Evolutionary conservation across 495 filamentous ascomycete genomes (phyloP), one percentile per base, ranked within the genome.

Genomic region (Xylaria grammica): DNA sequence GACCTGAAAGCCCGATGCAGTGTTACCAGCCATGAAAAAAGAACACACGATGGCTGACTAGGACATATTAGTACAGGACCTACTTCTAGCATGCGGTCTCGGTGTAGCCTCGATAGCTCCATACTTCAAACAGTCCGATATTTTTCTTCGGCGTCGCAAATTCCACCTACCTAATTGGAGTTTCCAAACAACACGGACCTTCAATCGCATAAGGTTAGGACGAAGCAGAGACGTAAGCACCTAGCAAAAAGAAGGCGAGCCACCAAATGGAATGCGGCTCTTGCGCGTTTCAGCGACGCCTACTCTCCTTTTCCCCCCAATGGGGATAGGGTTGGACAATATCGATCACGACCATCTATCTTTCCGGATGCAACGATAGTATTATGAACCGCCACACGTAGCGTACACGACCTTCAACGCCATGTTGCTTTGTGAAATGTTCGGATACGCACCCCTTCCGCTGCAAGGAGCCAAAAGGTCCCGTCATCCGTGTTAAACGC

Each of bases 151-250:
- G 56, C 24, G 42, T 1, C 10, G 29, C 26, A 34, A 4, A 34
- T 59, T 48, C 56, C 40, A 48, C 29, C 40, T 58, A 58, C 54
- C 54, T 11, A 44, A 58, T 58, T 13, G 26, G 54, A 58, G 29
- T 20, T 9, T 56, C 54, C 11, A 58, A 58, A 58, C 54, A 4
- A 19, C 4, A 7, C 17, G 17, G 17, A 5, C 22, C 1, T 45
- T 17, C 4, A 7, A 36, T 40, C 3, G 32, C 32, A 44, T 40
- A 2, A 30, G 26, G 50, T 20, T 52, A 2, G 50, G 27, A 10
- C 11, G 50, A 55, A 27, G 32, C 30, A 34, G 30, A 36, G 32
- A 5, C 4, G 32, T 36, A 5, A 11, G 32, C 4, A 36, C 5
- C 11, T 11, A 36, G 32, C 4, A 11, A 36, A 36, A 5, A 36